Evolutionary conservation across 1,139 yeast genomes (phyloP), one percentile per base, ranked within the genome.

Genomic region (Pichia sorboxylosa): DNA sequence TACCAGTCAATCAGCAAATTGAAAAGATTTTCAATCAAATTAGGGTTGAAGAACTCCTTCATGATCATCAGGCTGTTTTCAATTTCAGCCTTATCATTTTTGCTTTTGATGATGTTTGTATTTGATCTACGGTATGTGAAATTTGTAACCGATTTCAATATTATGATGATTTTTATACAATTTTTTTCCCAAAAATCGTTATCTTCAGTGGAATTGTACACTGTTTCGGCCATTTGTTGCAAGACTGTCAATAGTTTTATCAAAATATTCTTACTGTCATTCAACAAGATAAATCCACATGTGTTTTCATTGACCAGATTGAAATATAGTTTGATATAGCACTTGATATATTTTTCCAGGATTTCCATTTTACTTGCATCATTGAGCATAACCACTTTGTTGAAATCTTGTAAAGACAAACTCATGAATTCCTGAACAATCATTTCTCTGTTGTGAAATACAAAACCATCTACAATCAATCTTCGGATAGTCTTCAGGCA

Each of bases 401-500:
- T 74, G 34, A 84, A 64, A 50, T 84, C 90, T 4, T 61, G 62
- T 4, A 78, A 62, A 0, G 81, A 61, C 1, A 66, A 42, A 18
- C 63, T 61, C 48, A 84, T 63, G 43, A 84, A 78, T 34, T 74
- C 82, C 6, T 58, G 54, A 4, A 82, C 68, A 30, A 67, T 69
- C 18, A 64, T 69, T 38, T 69, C 69, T 33, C 72, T 64, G 41
- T 80, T 75, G 2, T 83, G 78, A 40, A 69, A 65, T 31, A 78
- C 84, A 45, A 68, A 77, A 0, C 94, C 93, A 46, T 82, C 93
- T 3, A 79, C 76, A 5, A 84, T 62, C 18, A 81, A 64, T 42
- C 94, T 64, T 42, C 94, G 64, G 24, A 83, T 57, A 24, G 73
- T 74, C 54, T 90, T 90, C 38, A 87, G 62, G 26, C 85, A 69